Evolutionary conservation across 768 basidiomycete species (phyloP).

Genomic region (Thelephora aurantiotincta): DNA sequence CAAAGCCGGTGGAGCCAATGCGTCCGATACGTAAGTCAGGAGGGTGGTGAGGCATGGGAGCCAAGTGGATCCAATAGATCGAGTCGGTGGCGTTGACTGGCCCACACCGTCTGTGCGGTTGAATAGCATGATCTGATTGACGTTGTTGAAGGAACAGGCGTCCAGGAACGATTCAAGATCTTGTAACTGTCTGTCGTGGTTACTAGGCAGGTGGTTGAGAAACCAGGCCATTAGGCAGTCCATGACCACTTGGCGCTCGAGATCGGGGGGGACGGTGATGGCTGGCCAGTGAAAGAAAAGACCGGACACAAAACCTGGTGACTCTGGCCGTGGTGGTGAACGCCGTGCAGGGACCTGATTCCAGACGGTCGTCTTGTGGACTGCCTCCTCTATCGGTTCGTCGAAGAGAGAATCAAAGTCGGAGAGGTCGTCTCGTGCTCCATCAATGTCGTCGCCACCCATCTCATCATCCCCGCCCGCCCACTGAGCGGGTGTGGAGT

Average conservation of each 20-base stretch:
- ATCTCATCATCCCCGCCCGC: too few species aligned
- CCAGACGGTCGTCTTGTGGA: background rate
- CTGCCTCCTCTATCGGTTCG: constrained; percentile 14
- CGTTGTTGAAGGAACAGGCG: constrained; percentile 32
- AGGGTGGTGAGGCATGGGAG: constrained; percentile 42
- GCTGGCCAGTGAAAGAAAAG: constrained; percentile 1
- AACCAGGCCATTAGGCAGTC: background rate
- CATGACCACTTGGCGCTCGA: background rate
- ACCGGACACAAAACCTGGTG: background rate
- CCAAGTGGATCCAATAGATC: constrained; percentile 25
- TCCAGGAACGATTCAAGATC: constrained; percentile 42
- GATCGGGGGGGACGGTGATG: background rate
- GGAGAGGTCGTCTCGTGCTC: background rate
- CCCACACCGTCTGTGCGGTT: constrained; percentile 25
- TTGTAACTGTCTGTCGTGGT: constrained; percentile 37
- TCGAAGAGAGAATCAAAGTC: constrained; percentile 37
- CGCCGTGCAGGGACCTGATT: background rate
- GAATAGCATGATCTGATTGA: constrained; percentile 86
- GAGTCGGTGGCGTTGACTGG: constrained; percentile 6
- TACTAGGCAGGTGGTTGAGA: constrained; percentile 16
- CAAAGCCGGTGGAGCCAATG: constrained; percentile 33
- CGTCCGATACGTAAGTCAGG: constrained; percentile 30
- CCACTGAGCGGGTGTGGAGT: too few species aligned
- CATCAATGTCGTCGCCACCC: too few species aligned
- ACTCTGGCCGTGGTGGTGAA: background rate